Conservation (phyloP, 2,329 filamentous ascomycete species). For the Cercospora sojina region DNA sequence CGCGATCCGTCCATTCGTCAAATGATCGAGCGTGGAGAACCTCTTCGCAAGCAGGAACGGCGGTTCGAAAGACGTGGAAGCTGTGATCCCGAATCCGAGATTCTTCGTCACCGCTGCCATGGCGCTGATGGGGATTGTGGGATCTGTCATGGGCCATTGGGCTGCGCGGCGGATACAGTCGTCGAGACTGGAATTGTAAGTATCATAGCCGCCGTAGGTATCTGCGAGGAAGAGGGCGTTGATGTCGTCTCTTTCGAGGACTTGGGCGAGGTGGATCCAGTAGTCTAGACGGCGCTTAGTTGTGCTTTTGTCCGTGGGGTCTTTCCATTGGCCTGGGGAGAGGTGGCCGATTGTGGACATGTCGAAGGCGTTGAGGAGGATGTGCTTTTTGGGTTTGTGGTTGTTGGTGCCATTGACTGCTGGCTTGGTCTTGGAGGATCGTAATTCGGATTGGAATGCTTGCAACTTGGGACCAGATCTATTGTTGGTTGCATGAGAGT, state of each 20-base stretch:
- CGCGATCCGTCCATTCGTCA: conserved; percentile 60
- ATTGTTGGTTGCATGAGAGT: background rate
- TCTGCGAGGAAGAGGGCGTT: conserved; percentile 67
- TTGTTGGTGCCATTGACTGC: conserved; percentile 6
- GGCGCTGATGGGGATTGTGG: conserved; percentile 62
- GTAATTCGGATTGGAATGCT: conserved; percentile 2
- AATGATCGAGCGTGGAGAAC: conserved; percentile 62
- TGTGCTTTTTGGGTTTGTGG: conserved; percentile 36
- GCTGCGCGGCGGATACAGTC: conserved; percentile 58
- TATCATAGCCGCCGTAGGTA: conserved; percentile 64
- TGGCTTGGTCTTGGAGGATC: background rate
- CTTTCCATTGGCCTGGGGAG: conserved; percentile 67
- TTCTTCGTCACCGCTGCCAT: conserved; percentile 68
- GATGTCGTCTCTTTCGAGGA: conserved; percentile 62
- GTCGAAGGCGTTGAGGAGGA: conserved; percentile 42
- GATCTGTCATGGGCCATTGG: conserved; percentile 66
- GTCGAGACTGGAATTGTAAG: conserved; percentile 50
- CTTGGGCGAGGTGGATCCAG: conserved; percentile 63
- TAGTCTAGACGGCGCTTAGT: conserved; percentile 61
- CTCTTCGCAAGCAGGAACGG: conserved; percentile 62
- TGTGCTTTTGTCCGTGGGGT: conserved; percentile 60
- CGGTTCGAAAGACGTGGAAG: conserved; percentile 62
- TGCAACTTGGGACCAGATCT: background rate
- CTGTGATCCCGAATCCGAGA: conserved; percentile 62
- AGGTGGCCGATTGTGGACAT: conserved; percentile 56